Conservation (phyloP, 2,329 filamentous ascomycete genomes). For the Leptosphaerulina australis region DNA sequence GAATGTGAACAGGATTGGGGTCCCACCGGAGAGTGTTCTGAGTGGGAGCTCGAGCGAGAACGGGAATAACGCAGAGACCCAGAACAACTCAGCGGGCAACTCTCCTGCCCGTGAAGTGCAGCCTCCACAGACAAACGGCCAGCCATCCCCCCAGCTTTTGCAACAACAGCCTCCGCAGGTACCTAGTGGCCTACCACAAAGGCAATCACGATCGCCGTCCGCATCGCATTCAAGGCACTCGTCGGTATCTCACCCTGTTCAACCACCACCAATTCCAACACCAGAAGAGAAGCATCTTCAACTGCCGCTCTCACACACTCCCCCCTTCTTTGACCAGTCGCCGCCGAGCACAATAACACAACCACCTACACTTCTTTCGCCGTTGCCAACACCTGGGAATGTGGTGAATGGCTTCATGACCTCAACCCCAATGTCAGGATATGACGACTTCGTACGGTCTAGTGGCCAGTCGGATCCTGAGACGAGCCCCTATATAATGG, state of each 20-base stretch:
- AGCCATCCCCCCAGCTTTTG: conserved; percentile 31
- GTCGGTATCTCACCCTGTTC: conserved; percentile 41
- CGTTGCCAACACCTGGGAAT: conserved; percentile 46
- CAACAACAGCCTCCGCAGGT: conserved; percentile 21
- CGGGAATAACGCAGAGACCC: conserved; percentile 39
- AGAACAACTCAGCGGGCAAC: conserved; percentile 40
- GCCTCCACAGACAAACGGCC: conserved; percentile 30
- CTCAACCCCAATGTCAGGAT: conserved; percentile 54
- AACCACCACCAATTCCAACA: conserved; percentile 37
- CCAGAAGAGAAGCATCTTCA: conserved; percentile 43
- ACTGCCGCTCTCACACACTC: conserved; percentile 37
- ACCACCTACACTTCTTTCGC: conserved; percentile 44
- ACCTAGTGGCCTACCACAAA: conserved; percentile 21
- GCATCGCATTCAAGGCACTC: conserved; percentile 41
- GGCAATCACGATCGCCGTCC: conserved; percentile 44
- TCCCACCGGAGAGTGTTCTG: conserved; percentile 27
- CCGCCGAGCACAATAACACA: conserved; percentile 43
- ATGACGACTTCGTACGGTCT: conserved; percentile 52
- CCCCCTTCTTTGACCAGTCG: conserved; percentile 52
- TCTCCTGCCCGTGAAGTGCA: conserved; percentile 43
- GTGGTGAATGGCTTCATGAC: conserved; percentile 51
- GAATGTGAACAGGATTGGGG: conserved; percentile 40
- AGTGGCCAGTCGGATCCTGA: conserved; percentile 51
- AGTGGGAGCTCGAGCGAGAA: conserved; percentile 46
- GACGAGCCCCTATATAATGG: conserved; percentile 57